Evolutionary conservation across 495 filamentous ascomycete species (phyloP).

Genomic region (Tuber microsphaerosporum): DNA sequence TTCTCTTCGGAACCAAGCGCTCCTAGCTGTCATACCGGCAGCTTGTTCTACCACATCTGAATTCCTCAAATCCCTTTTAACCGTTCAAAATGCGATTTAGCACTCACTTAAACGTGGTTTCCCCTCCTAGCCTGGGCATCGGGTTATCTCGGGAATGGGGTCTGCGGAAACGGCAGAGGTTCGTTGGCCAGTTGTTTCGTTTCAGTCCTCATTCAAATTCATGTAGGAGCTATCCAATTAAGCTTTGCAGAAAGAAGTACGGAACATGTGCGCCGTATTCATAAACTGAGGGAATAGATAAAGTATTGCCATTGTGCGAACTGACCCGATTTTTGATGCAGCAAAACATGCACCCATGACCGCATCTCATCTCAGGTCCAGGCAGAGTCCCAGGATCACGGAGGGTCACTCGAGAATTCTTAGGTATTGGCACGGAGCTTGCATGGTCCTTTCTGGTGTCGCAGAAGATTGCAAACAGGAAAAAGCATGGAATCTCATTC

Average conservation of each 20-base stretch:
- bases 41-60: not conserved
- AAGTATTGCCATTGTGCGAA: not conserved
- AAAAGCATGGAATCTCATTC: not conserved
- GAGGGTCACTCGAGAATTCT: not conserved
- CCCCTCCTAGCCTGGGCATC: not conserved
- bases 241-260: not conserved
- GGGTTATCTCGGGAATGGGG: not conserved
- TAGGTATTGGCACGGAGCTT: not conserved
- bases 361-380: not conserved
- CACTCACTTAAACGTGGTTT: not conserved
- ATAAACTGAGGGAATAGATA: not conserved
- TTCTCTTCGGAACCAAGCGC: not conserved
- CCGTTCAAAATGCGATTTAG: not conserved
- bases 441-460: not conserved
- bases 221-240: not conserved
- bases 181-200: not conserved
- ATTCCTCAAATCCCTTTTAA: not conserved
- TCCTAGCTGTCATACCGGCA: not conserved
- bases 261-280: not conserved
- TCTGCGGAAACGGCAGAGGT: not conserved
- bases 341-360: not conserved
- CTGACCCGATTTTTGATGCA: not conserved
- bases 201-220: constrained; percentile 2
- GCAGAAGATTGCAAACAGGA: not conserved
- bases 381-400: not conserved